phyloP scores from a whole-genome alignment of 1,284 basidiomycete genomes.

The Pholiota adiposa region DNA sequence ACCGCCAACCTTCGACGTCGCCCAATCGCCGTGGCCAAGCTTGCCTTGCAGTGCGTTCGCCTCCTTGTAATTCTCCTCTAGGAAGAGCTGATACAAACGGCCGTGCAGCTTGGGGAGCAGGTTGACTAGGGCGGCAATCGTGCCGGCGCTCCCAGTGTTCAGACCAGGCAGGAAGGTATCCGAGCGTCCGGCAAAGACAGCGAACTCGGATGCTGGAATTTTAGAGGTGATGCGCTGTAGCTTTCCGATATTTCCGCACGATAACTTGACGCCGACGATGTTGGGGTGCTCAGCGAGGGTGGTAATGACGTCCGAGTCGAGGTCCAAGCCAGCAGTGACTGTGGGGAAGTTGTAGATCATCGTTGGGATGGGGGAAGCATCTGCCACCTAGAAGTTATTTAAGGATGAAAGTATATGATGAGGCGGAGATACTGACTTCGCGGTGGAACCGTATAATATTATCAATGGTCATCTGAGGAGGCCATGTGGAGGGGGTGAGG shows the following conservation, averaged over 20 bases:
- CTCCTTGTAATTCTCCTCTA: conserved; percentile 62
- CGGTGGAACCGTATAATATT: conserved; percentile 68
- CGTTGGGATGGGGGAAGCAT: conserved; percentile 80
- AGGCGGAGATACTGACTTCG: conserved; percentile 46
- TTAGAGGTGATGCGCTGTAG: conserved; percentile 73
- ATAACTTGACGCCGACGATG: conserved; percentile 88
- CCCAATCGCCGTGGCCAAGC: conserved; percentile 77
- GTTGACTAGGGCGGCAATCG: conserved; percentile 80
- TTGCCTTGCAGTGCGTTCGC: conserved; percentile 73
- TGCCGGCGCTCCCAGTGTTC: conserved; percentile 67
- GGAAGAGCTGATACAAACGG: conserved; percentile 61
- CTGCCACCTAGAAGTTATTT: conserved; percentile 64
- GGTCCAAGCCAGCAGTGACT: conserved; percentile 84
- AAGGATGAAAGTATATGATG: conserved; percentile 3
- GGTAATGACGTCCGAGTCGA: conserved; percentile 82
- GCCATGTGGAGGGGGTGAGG: conserved; percentile 74
- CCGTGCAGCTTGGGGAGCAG: conserved; percentile 76
- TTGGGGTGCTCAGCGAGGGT: conserved; percentile 81
- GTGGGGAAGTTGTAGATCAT: conserved; percentile 93
- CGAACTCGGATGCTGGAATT: conserved; percentile 56
- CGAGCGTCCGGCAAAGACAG: conserved; percentile 66
- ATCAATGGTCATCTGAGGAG: conserved; percentile 62
- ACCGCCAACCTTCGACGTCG: conserved; percentile 70
- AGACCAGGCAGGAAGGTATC: conserved; percentile 74
- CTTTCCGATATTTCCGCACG: conserved; percentile 86